Conservation (phyloP, 306 rosid genomes). For the Corylus avellana region DNA sequence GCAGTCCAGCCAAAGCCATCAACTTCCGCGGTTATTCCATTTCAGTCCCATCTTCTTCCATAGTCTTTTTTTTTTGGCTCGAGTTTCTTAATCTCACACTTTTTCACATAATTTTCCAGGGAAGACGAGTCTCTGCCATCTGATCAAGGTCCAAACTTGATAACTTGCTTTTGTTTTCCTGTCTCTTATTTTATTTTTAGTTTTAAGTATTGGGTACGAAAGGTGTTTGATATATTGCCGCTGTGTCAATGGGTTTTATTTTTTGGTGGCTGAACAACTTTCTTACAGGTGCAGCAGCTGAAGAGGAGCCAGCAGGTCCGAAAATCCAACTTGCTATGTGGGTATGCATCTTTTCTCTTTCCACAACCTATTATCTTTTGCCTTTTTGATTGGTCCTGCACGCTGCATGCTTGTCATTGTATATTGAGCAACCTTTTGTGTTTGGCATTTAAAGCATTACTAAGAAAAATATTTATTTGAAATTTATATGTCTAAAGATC, state of each 20-base stretch:
- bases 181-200: not conserved
- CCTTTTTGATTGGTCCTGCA: not conserved
- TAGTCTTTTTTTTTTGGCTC: not conserved
- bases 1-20: constrained; percentile 55
- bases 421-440: not conserved
- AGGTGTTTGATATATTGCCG: constrained; percentile 23
- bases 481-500: not conserved
- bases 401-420: not conserved
- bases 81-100: constrained; percentile 16
- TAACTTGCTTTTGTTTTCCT: not conserved
- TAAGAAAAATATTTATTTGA: not conserved
- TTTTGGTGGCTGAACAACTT: constrained; percentile 5
- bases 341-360: constrained; percentile 51
- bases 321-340: constrained; percentile 88
- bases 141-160: constrained; percentile 48
- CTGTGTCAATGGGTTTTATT: constrained; percentile 12
- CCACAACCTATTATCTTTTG: not conserved
- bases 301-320: constrained; percentile 53
- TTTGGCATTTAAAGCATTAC: not conserved
- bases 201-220: not conserved
- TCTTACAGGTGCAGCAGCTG: constrained; percentile 36
- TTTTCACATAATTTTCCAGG: constrained; percentile 26
- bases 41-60: not conserved
- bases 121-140: constrained; percentile 55
- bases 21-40: constrained; percentile 39